phyloP scores from a whole-genome alignment of 108 stramenopile genomes.

The Skeletonema menzelii region DNA sequence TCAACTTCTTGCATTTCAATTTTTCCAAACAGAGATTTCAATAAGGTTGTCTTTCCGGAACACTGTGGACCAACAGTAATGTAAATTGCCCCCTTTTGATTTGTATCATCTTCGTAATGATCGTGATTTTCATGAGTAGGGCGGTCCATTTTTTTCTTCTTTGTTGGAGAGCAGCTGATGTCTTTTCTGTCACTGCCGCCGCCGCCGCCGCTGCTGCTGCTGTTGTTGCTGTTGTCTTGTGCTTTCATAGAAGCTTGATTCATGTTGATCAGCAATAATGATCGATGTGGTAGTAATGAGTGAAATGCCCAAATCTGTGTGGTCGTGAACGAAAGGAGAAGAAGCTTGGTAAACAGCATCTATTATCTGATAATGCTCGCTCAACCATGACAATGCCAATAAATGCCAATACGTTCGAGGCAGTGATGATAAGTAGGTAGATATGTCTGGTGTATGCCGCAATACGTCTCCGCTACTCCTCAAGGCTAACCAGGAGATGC shows the following conservation, averaged over 20 bases:
- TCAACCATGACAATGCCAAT: too few species aligned
- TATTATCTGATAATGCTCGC: too few species aligned
- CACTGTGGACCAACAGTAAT: conserved; percentile 82
- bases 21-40: conserved; percentile 39
- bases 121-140: not conserved
- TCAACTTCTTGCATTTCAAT: too few species aligned
- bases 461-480: too few species aligned
- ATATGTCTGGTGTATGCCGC: too few species aligned
- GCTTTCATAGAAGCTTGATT: not conserved
- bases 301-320: not conserved
- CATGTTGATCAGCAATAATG: not conserved
- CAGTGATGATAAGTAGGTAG: too few species aligned
- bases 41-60: conserved; percentile 71
- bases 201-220: not conserved
- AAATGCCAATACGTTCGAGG: too few species aligned
- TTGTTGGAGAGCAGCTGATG: not conserved
- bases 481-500: too few species aligned
- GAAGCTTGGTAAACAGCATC: too few species aligned
- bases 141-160: not conserved
- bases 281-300: not conserved
- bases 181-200: too few species aligned
- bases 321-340: not conserved
- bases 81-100: conserved; percentile 61
- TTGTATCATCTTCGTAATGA: not conserved
- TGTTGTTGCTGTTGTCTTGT: not conserved